Evolutionary conservation across 1,284 basidiomycete genomes (phyloP).

Genomic region (Chalciporus sp.): DNA sequence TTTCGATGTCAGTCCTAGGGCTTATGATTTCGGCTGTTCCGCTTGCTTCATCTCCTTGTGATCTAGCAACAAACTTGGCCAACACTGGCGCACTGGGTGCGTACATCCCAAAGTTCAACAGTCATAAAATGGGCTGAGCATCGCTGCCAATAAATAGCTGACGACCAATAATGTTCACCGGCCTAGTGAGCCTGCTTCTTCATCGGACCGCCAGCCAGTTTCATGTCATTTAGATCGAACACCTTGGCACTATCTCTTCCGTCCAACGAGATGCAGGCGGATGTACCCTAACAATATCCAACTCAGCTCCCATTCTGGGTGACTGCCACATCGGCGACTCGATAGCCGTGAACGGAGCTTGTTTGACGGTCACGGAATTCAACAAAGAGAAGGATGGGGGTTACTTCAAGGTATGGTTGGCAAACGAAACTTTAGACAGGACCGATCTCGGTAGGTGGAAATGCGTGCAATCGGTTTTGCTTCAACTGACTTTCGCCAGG

Average conservation of each 20-base stretch:
- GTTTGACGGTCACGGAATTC: constrained; percentile 91
- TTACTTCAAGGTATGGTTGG: constrained; percentile 93
- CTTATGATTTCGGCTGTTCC: too few species aligned
- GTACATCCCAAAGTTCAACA: background rate
- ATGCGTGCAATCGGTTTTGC: background rate
- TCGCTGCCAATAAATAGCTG: background rate
- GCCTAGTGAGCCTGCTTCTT: constrained; percentile 53
- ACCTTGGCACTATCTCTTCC: constrained; percentile 70
- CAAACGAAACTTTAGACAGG: constrained; percentile 91
- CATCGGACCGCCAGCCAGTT: background rate
- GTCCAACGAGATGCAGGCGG: constrained; percentile 71
- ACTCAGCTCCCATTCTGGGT: constrained; percentile 76
- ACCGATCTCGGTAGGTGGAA: constrained; percentile 83
- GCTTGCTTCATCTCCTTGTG: background rate
- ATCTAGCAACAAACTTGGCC: background rate
- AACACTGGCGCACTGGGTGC: background rate
- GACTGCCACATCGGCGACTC: constrained; percentile 96
- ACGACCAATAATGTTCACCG: constrained; percentile 57
- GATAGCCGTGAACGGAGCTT: constrained; percentile 81
- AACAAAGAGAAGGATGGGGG: constrained; percentile 59
- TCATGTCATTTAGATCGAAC: constrained; percentile 64
- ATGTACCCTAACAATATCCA: constrained; percentile 82
- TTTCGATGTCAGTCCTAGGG: too few species aligned
- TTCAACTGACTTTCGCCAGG: constrained; percentile 46
- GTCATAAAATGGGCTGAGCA: background rate